Base-by-base conservation (phyloP, 441 rosid species). In the Erodium chrysanthum region DNA sequence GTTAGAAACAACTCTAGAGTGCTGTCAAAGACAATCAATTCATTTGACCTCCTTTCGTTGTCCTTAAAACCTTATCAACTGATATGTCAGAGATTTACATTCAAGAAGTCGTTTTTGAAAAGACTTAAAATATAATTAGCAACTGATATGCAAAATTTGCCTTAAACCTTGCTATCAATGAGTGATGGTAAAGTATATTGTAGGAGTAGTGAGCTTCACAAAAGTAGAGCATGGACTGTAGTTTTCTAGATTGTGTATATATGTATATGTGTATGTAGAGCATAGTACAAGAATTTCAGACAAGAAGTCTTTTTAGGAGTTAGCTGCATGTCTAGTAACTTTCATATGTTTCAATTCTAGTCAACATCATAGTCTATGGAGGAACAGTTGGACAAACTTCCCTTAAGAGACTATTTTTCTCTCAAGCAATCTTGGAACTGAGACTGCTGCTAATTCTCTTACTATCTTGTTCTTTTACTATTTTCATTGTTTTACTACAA, bases 281-380 rank as follows among this genome's bases (percentile, higher is more conserved):
- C 59, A 52, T 52, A 52, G 17, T 8, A 5, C 11, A 52, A 52
- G 59, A 20, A 18, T 17, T 52, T 52, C 59, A 52, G 59, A 15
- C 23, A 18, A 52, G 59, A 52, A 52, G 59, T 52, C 59, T 17
- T 52, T 52, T 52, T 52, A 52, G 22, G 59, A 52, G 59, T 52
- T 52, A 52, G 59, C 22, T 52, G 59, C 59, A 52, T 52, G 59
- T 52, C 1, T 52, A 52, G 23, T 52, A 52, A 18, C 8, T 15
- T 17, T 8, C 22, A 18, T 18, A 52, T n/a, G 15, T 17, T 52
- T 18, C 59, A 50, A 37, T 40, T 40, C 4, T 40, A 2, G 48
- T 40, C 48, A 40, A 40, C 48, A 40, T 40, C 48, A 37, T 1
- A 31, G 35, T 31, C 35, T 31, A 31, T 31, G 35, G 4, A 31